Percentiles rank a stretch among this genome's conserved stretches.
These are phyloP conservation scores for Farysia itapuensis DNA, from an alignment of 1,284 basidiomycete genomes.

Conservation along the genomic window DNA sequence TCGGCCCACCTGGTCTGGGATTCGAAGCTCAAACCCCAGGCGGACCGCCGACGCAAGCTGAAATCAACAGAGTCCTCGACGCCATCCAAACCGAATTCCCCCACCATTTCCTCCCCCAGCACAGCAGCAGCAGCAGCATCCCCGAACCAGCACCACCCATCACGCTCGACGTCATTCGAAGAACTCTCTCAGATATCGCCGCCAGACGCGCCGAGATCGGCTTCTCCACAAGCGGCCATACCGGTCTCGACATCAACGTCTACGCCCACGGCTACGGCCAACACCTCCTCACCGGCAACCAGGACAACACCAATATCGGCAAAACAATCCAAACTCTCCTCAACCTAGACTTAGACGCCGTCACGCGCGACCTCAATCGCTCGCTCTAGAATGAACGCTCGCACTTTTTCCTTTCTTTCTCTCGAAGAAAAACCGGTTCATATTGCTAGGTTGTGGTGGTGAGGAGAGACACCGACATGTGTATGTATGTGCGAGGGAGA, in stretches of 20 bases:
- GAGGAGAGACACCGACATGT: too few species aligned
- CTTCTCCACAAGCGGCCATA: conserved; percentile 61
- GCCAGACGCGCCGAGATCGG: conserved; percentile 60
- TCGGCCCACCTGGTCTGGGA: conserved; percentile 27
- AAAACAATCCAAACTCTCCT: conserved; percentile 40
- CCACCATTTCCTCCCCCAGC: background rate
- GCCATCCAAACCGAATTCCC: conserved; percentile 13
- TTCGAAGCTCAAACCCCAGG: conserved; percentile 11
- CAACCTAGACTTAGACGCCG: conserved; percentile 42
- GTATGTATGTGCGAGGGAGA: too few species aligned
- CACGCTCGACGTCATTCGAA: conserved; percentile 25
- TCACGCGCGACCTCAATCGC: conserved; percentile 38
- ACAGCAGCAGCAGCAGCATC: background rate
- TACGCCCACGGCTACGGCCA: conserved; percentile 56
- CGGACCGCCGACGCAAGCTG: conserved; percentile 31
- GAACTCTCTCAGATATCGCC: conserved; percentile 33
- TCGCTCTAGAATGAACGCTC: too few species aligned
- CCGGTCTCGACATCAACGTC: conserved; percentile 61
- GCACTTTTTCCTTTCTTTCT: too few species aligned
- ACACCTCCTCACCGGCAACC: conserved; percentile 53
- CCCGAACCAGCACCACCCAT: conserved; percentile 23
- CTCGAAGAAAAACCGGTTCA: too few species aligned
- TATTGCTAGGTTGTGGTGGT: too few species aligned
- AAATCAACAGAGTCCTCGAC: conserved; percentile 48
- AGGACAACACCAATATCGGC: conserved; percentile 60